Evolutionary conservation across 345 rosid species (phyloP), one percentile per base, ranked within the genome.

Genomic region (Citrus maxima): DNA sequence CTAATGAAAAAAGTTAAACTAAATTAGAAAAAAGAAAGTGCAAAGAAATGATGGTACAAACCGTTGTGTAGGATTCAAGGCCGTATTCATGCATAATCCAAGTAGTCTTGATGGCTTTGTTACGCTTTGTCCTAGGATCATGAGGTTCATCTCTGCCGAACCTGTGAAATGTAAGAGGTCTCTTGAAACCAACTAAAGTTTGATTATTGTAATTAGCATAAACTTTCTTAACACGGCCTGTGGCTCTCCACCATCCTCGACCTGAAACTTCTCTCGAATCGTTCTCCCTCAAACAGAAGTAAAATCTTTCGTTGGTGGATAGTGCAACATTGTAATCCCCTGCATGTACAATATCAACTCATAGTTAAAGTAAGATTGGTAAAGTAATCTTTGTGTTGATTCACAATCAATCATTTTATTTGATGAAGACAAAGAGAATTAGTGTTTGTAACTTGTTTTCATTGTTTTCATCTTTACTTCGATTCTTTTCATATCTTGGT

Each of bases 191-290:
- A 42, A 75, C 55, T 10, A 82, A 25, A 51, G 12, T 19, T 22
- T 63, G 16, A 32, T 38, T 38, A 5, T 54, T 21, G 12, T 22
- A 8, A 13, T 62, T 28, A n/a, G 16, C 55, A 38, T 14, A 25
- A n/a, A 78, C 10, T 72, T 79, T 79, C 73, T 79, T 79, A 28
- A 79, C 66, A 70, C 72, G 85, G 71, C 82, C 73, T 1, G 82
- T 82, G 21, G 71, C 54, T 37, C 49, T 67, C 71, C 71, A 67
- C 51, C 71, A 38, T 67, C 71, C 54, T 67, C 8, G 30, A 9
- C 51, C 54, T 67, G 19, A 21, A 21, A 67, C 54, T 67, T 67
- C 71, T 22, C 30, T 67, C 9, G 71, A 37, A n/a, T 22, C 51
- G 12, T 37, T 35, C 16, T 67, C 19, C 49, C 40, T 67, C 18